These are phyloP conservation scores for Escallonia herrerae DNA, from an alignment of 129 eudicot species.

Conservation along the genomic window DNA sequence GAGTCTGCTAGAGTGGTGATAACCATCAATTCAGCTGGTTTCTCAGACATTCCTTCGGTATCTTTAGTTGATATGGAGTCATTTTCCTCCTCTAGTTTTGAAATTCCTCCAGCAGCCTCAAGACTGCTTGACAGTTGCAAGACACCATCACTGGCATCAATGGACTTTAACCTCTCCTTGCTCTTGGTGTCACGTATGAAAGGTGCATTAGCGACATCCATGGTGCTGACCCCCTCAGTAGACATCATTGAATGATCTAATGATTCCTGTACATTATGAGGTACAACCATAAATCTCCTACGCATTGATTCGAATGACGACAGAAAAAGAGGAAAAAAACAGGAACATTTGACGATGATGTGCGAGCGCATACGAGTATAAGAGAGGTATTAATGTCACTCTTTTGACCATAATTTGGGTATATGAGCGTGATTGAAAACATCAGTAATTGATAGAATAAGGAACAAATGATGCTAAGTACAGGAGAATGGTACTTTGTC, in stretches of 20 bases:
- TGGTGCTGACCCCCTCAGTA: background rate
- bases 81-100: background rate
- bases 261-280: background rate
- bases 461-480: too few species aligned
- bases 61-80: background rate
- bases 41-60: constrained; percentile 1
- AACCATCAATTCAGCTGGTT: background rate
- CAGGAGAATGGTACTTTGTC: background rate
- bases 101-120: background rate
- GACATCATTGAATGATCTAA: background rate
- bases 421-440: too few species aligned
- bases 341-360: background rate
- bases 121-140: background rate
- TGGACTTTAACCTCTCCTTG: background rate
- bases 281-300: background rate
- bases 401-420: too few species aligned
- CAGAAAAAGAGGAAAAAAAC: background rate
- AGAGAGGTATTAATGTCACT: too few species aligned
- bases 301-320: background rate
- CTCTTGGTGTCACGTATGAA: background rate
- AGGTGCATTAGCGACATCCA: background rate
- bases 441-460: too few species aligned
- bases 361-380: too few species aligned
- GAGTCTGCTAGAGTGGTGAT: background rate
- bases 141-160: background rate